Conservation (phyloP, 768 basidiomycete genomes). For the Mycena pura region DNA sequence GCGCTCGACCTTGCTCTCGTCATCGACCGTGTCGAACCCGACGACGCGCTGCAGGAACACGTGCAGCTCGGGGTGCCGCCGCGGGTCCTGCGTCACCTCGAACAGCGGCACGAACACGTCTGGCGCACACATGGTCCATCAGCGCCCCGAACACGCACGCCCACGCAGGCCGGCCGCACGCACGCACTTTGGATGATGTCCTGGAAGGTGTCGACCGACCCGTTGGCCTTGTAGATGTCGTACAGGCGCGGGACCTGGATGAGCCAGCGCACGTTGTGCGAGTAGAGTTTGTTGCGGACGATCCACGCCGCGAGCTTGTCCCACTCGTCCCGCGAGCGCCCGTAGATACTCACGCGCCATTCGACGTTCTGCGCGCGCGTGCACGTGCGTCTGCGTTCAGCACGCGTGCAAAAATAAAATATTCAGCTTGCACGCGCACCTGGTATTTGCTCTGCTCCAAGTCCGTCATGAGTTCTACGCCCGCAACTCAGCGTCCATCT, state of each 20-base stretch:
- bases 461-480: conserved; percentile 93
- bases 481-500: not conserved
- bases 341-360: conserved; percentile 97
- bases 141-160: no score
- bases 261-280: conserved; percentile 98
- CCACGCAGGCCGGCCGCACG: no score
- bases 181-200: conserved; percentile 87
- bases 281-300: conserved; percentile 89
- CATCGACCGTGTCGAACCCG: conserved; percentile 98
- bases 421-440: conserved; percentile 47
- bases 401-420: not conserved
- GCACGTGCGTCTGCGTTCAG: no score
- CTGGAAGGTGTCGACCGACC: conserved; percentile 84
- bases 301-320: conserved; percentile 99
- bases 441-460: conserved; percentile 98
- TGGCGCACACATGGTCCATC: conserved; percentile 44
- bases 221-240: conserved; percentile 92
- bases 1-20: conserved; percentile 93
- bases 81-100: conserved; percentile 93
- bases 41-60: conserved; percentile 94
- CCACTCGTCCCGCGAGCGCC: conserved; percentile 85
- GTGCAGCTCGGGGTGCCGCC: conserved; percentile 91
- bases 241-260: conserved; percentile 95
- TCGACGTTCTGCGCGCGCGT: conserved; percentile 75
- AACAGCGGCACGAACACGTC: conserved; percentile 94